A percentile compares a stretch with the other conserved stretches of the same genome.
Conservation (phyloP, 1,139 yeast genomes). For the Hyphopichia buzzinii region DNA sequence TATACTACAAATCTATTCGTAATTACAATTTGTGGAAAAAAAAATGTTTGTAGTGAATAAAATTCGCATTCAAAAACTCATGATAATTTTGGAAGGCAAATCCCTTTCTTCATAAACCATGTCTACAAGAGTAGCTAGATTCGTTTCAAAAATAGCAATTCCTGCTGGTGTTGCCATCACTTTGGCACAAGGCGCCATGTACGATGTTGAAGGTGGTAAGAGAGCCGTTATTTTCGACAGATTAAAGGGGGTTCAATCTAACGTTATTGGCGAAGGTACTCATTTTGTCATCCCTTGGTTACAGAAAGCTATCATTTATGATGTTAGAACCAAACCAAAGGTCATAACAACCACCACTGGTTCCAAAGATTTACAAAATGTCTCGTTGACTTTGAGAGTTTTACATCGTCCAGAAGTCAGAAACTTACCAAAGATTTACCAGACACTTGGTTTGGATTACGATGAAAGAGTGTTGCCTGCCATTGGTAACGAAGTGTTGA, state of each 20-base stretch:
- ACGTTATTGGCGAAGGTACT: slow-evolving; percentile 93
- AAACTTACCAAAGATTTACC: slow-evolving; percentile 82
- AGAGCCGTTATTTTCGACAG: slow-evolving; percentile 96
- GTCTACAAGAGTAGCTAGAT: slow-evolving; percentile 41
- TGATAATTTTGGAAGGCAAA: neutral
- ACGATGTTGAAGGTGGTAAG: slow-evolving; percentile 94
- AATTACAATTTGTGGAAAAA: no score
- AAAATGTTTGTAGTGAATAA: no score
- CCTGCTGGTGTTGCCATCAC: slow-evolving; percentile 70
- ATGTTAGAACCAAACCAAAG: slow-evolving; percentile 89
- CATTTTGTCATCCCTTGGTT: slow-evolving; percentile 96
- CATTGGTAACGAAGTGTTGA: slow-evolving; percentile 93
- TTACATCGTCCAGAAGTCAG: slow-evolving; percentile 90
- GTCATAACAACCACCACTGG: slow-evolving; percentile 95
- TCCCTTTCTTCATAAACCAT: slow-evolving; percentile 12
- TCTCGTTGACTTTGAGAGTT: slow-evolving; percentile 87
- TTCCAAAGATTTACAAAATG: slow-evolving; percentile 95
- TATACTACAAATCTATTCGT: no score
- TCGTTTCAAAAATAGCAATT: slow-evolving; percentile 53
- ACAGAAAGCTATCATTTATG: slow-evolving; percentile 85
- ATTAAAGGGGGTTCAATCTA: slow-evolving; percentile 79
- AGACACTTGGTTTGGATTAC: slow-evolving; percentile 87
- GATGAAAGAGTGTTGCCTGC: slow-evolving; percentile 98
- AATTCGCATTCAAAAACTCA: no score
- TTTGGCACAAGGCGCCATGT: slow-evolving; percentile 70